Evolutionary conservation across 1,284 basidiomycete species (phyloP).

Genomic region (Moniliella sp.): DNA sequence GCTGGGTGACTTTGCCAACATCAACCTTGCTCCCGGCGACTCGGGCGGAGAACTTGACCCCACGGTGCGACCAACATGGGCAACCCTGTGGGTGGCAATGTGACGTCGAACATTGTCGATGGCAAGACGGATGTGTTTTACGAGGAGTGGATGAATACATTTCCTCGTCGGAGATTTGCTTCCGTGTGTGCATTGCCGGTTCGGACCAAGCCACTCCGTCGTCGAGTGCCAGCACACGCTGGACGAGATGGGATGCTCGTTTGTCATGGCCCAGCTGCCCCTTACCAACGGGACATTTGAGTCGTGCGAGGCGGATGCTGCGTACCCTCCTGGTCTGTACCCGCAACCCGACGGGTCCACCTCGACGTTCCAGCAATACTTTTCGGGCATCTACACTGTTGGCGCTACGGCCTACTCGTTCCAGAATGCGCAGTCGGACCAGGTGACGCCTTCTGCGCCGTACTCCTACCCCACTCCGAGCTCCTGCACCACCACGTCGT

Average conservation of each 20-base stretch:
- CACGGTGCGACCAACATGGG: slow-evolving; percentile 34
- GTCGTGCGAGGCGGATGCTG: slow-evolving; percentile 29
- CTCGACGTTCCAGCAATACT: slow-evolving; percentile 27
- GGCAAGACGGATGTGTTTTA: slow-evolving; percentile 38
- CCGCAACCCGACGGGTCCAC: slow-evolving; percentile 15
- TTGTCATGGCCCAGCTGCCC: slow-evolving; percentile 35
- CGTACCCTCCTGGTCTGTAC: slow-evolving; percentile 31
- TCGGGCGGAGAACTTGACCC: slow-evolving; percentile 32
- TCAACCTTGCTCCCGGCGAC: slow-evolving; percentile 17
- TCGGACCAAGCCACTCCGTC: slow-evolving; percentile 15
- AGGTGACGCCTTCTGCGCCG: slow-evolving; percentile 18
- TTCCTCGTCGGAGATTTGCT: slow-evolving; percentile 23
- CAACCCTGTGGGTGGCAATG: slow-evolving; percentile 41
- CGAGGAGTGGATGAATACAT: slow-evolving; percentile 38
- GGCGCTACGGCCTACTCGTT: slow-evolving; percentile 18
- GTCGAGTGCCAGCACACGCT: slow-evolving; percentile 28
- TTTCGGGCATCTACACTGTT: slow-evolving; percentile 8
- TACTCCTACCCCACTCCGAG: slow-evolving; percentile 24
- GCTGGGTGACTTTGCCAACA: slow-evolving; percentile 29
- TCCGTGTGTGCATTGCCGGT: slow-evolving; percentile 31
- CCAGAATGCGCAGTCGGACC: slow-evolving; percentile 20
- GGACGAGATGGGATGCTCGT: slow-evolving; percentile 32
- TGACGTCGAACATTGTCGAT: slow-evolving; percentile 39
- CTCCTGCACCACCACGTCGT: slow-evolving; percentile 13
- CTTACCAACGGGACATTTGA: slow-evolving; percentile 20